Conservation (phyloP, 768 basidiomycete genomes). For the Xanthoconium stramineum region DNA sequence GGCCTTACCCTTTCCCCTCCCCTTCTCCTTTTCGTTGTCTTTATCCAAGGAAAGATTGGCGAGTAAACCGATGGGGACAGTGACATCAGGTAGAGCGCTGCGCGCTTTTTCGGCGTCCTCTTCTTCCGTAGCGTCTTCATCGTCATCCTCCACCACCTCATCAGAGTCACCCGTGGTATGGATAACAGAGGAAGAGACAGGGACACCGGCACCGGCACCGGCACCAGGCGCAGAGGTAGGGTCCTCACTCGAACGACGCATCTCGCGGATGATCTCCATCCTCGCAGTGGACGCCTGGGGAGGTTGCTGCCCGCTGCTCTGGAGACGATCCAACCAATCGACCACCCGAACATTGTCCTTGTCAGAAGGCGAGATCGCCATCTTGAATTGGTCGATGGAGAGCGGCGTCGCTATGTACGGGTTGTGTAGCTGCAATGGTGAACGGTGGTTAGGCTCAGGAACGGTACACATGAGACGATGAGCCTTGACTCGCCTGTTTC, state of each 20-base stretch:
- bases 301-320: conserved; percentile 53
- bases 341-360: conserved; percentile 62
- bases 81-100: conserved; percentile 59
- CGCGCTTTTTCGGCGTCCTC: conserved; percentile 46
- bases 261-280: conserved; percentile 27
- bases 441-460: conserved; percentile 1
- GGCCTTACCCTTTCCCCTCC: conserved; percentile 37
- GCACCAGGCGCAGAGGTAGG: background rate
- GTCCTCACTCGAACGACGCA: conserved; percentile 29
- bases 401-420: conserved; percentile 78
- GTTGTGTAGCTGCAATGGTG: conserved; percentile 50
- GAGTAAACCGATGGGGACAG: conserved; percentile 73
- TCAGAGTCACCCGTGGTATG: conserved; percentile 37
- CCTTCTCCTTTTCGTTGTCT: conserved; percentile 41
- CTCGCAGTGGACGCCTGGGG: conserved; percentile 37
- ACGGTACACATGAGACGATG: background rate
- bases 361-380: conserved; percentile 76
- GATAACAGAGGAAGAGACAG: background rate
- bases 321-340: conserved; percentile 73
- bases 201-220: background rate
- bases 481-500: conserved; percentile 56
- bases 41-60: conserved; percentile 68
- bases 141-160: conserved; percentile 30
- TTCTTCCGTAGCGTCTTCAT: conserved; percentile 32
- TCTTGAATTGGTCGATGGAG: conserved; percentile 73